A percentile compares a stretch with the other conserved stretches of the same genome.
Evolutionary conservation across 2,329 filamentous ascomycete species (phyloP).

Genomic region (Ceratocystis lukuohia): DNA sequence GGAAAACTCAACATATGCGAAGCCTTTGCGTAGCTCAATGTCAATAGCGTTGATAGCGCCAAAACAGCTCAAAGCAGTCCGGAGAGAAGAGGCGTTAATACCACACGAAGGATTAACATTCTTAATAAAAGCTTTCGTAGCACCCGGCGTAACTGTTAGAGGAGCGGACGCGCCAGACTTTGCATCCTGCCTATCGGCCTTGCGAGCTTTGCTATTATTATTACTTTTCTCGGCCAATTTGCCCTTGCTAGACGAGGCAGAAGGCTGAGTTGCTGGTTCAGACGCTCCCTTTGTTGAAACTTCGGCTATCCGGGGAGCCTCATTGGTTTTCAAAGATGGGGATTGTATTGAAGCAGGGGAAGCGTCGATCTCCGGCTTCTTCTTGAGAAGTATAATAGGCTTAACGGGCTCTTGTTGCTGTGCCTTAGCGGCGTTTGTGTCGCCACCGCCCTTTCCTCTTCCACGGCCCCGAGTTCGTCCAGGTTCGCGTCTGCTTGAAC

Average conservation of each 20-base stretch:
- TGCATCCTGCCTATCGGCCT: conserved; percentile 22
- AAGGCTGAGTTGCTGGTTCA: conserved; percentile 23
- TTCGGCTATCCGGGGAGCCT: conserved; percentile 22
- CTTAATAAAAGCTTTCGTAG: conserved; percentile 61
- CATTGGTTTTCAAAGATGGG: conserved; percentile 20
- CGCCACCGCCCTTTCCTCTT: conserved; percentile 29
- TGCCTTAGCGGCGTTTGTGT: conserved; percentile 23
- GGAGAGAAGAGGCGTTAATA: conserved; percentile 69
- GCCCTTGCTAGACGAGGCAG: conserved; percentile 24
- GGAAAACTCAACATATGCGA: conserved; percentile 82
- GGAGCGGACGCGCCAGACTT: conserved; percentile 23
- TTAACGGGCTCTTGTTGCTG: conserved; percentile 22
- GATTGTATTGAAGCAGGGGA: conserved; percentile 10
- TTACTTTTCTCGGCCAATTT: conserved; percentile 20
- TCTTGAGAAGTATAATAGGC: conserved; percentile 32
- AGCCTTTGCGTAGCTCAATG: conserved; percentile 88
- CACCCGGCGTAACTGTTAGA: conserved; percentile 30
- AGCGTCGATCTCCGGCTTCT: conserved; percentile 27
- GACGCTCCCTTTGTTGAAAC: conserved; percentile 20
- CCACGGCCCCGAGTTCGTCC: conserved; percentile 23
- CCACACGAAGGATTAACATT: conserved; percentile 82
- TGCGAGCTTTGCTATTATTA: conserved; percentile 25
- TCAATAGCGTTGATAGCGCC: conserved; percentile 69
- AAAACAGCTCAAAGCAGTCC: conserved; percentile 58
- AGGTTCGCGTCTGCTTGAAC: conserved; percentile 2